Percentiles rank a stretch among this genome's conserved stretches.
Conservation (phyloP, 1,284 basidiomycete genomes). For the Trichosporon sp. region DNA sequence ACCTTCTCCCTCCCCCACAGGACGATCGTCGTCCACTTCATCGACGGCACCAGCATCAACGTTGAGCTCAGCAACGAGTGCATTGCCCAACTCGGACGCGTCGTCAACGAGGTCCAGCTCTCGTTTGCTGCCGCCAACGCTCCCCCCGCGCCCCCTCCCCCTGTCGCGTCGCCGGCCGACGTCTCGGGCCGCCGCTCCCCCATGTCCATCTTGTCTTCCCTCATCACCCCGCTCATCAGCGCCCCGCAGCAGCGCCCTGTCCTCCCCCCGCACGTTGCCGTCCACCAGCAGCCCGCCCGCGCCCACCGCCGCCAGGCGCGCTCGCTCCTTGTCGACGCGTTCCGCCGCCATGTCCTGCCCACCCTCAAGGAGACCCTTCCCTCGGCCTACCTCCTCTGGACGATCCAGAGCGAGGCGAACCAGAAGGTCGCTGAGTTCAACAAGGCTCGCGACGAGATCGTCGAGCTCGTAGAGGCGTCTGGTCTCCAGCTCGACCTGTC, state of each 20-base stretch:
- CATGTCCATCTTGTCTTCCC: slow-evolving; percentile 40
- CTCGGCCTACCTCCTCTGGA: slow-evolving; percentile 42
- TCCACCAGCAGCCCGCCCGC: slow-evolving; percentile 49
- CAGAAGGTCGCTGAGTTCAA: slow-evolving; percentile 36
- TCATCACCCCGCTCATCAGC: slow-evolving; percentile 45
- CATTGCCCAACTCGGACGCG: slow-evolving; percentile 30
- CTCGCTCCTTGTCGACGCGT: slow-evolving; percentile 68
- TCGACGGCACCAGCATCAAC: slow-evolving; percentile 40
- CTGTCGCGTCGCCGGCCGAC: slow-evolving; percentile 26
- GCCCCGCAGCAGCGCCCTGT: slow-evolving; percentile 5
- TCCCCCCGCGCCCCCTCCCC: slow-evolving; percentile 21
- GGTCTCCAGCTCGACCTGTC: slow-evolving; percentile 25
- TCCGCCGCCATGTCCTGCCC: slow-evolving; percentile 62
- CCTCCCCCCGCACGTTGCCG: slow-evolving; percentile 20
- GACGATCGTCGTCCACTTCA: slow-evolving; percentile 41
- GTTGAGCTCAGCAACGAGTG: slow-evolving; percentile 38
- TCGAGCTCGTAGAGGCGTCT: slow-evolving; percentile 23
- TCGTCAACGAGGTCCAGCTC: slow-evolving; percentile 46
- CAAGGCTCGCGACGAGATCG: slow-evolving; percentile 30
- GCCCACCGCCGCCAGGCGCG: slow-evolving; percentile 66
- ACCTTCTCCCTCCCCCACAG: slow-evolving; percentile 43
- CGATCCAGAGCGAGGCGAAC: slow-evolving; percentile 36
- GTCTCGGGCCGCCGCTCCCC: slow-evolving; percentile 31
- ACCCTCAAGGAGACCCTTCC: slow-evolving; percentile 48
- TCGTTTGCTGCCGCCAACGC: slow-evolving; percentile 40